Base-by-base conservation (phyloP, 495 filamentous ascomycete species). In the Annulohypoxylon nitens region DNA sequence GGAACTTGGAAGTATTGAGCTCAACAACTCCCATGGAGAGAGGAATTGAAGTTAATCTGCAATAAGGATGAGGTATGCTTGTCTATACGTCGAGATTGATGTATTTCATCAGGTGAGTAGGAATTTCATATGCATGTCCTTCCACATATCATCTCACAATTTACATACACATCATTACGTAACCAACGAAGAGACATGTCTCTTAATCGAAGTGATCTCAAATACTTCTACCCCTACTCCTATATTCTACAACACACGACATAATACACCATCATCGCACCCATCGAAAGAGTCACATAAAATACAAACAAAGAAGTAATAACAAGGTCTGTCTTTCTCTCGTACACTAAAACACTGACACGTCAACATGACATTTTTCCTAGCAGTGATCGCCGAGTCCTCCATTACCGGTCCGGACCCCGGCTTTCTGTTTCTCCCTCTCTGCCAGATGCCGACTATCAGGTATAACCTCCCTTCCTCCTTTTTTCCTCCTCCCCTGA, bases 311-410 rank as follows among this genome's bases (percentile, higher is more conserved):
- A 33, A 47, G n/a, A 62, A 62, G 60, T n/a, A 23, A 48, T 37
- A 62, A 50, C 8, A 47, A 59, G 26, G 51, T 55, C 55, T 59
- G n/a, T 61, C 43, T 25, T 18, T 48, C 43, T 62, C 60, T 37
- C 53, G 41, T 23, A 54, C 30, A 33, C 50, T 51, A 23, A 51
- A 23, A 51, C 50, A 54, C 50, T 11, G 25, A 54, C 50, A 33
- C 43, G 16, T 47, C 43, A 20, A 43, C 39, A 6, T 20, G 43
- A 4, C 50, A 54, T 54, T 33, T 54, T 14, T 33, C 23, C 50
- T 26, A 54, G 23, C 16, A 50, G 20, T 3, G 9, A 20, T 11
- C 20, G n/a, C 20, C 48, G 8, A 51, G 48, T 10, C 48, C 48
- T 51, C 16, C 51, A 34, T 14, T 14, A 43, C 39, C 39, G 39